Evolutionary conservation across 2,329 filamentous ascomycete genomes (phyloP).

Genomic region (Sordariomycetes sp.): DNA sequence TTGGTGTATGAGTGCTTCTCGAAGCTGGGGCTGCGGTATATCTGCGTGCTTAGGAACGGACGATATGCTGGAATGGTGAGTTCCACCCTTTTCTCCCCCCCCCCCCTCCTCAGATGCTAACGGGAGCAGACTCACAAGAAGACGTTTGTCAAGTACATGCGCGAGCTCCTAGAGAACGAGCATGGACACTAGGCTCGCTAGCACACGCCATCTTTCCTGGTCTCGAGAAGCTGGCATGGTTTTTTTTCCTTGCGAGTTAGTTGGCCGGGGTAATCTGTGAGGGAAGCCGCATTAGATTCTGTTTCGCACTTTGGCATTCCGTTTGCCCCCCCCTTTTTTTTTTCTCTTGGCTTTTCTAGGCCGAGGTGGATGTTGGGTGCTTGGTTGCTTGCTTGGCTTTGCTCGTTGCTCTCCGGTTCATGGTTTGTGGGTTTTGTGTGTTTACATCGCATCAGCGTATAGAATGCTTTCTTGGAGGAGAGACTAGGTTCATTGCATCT

Average conservation of each 20-base stretch:
- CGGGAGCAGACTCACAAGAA: constrained; percentile 74
- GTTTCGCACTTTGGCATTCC: too few species aligned
- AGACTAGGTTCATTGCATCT: too few species aligned
- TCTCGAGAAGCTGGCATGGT: neutral
- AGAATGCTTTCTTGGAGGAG: neutral
- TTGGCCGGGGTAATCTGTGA: neutral
- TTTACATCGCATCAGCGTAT: neutral
- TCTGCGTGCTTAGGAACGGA: constrained; percentile 78
- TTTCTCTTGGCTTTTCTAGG: too few species aligned
- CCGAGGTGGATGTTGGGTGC: too few species aligned
- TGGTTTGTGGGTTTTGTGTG: neutral
- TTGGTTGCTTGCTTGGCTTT: neutral
- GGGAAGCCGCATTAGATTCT: neutral
- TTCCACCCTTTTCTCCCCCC: constrained; percentile 7
- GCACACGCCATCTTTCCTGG: neutral
- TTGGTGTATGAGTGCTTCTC: constrained; percentile 94
- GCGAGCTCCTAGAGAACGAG: constrained; percentile 55
- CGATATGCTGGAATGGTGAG: constrained; percentile 78
- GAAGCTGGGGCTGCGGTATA: constrained; percentile 82
- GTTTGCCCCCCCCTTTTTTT: too few species aligned
- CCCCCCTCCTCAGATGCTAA: neutral
- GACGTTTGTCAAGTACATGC: constrained; percentile 87
- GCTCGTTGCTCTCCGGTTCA: neutral
- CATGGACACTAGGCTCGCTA: constrained; percentile 6
- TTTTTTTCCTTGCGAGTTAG: neutral